A percentile compares a stretch with the other conserved stretches of the same genome.
These are phyloP conservation scores for Steccherinum ochraceum DNA, from an alignment of 768 basidiomycete species.

Conservation along the genomic window DNA sequence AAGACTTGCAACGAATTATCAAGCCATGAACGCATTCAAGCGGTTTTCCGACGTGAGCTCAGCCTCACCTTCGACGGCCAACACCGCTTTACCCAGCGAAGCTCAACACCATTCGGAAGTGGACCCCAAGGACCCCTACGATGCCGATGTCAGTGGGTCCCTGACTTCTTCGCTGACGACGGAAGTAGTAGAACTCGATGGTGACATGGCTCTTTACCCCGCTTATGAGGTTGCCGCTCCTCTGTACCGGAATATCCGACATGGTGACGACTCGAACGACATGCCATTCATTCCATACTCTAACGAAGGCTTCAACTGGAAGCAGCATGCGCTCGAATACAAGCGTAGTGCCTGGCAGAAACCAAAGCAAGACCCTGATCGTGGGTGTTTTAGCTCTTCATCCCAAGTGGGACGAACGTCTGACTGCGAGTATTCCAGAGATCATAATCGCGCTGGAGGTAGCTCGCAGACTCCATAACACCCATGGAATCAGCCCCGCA, in stretches of 20 bases:
- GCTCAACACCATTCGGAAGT: not conserved
- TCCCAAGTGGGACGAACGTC: not conserved
- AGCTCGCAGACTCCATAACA: constrained; percentile 32
- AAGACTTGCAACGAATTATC: no score
- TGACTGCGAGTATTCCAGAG: constrained; percentile 20
- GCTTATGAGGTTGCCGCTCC: constrained; percentile 56
- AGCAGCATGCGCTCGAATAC: constrained; percentile 35
- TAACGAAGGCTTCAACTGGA: constrained; percentile 50
- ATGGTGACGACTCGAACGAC: constrained; percentile 50
- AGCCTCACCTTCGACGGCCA: no score
- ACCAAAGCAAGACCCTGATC: constrained; percentile 29
- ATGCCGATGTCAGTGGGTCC: no score
- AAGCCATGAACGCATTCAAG: no score
- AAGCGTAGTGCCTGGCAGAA: constrained; percentile 45
- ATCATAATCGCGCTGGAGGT: constrained; percentile 46
- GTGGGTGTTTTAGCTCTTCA: constrained; percentile 24
- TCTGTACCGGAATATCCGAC: constrained; percentile 35
- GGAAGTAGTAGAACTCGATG: no score
- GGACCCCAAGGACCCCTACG: no score
- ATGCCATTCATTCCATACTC: constrained; percentile 59
- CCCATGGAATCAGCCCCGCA: constrained; percentile 31
- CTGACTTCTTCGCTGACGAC: no score
- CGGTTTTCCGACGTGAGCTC: no score
- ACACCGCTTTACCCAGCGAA: not conserved
- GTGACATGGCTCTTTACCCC: no score